Evolutionary conservation across 352 stramenopile species (phyloP).

Genomic region (Globisporangium emineosum): DNA sequence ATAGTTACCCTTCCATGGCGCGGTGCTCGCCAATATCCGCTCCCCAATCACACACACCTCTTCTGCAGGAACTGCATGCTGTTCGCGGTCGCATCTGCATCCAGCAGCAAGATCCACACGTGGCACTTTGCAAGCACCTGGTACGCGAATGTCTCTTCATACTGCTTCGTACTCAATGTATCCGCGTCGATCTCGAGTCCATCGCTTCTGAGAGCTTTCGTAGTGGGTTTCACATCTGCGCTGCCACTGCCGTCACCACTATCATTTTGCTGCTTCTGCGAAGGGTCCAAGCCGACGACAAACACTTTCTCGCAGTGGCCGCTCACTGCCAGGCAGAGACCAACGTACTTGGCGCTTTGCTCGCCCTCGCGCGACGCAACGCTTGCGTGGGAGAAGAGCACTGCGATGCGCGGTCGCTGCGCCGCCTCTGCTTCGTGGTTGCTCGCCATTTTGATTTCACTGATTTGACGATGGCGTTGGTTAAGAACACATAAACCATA

Average conservation of each 20-base stretch:
- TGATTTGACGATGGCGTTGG: neutral
- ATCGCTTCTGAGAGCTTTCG: constrained; percentile 41
- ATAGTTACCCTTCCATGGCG: neutral
- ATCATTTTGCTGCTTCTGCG: neutral
- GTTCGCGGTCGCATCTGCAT: constrained; percentile 35
- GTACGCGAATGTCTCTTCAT: constrained; percentile 41
- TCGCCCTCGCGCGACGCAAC: constrained; percentile 47
- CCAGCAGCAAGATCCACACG: constrained; percentile 61
- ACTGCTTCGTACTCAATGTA: constrained; percentile 22
- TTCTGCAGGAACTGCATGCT: constrained; percentile 48
- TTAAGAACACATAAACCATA: neutral
- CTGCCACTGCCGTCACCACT: too few species aligned
- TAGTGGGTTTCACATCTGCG: neutral
- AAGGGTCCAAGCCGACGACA: constrained; percentile 28
- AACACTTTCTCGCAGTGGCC: constrained; percentile 45
- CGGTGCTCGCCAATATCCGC: neutral
- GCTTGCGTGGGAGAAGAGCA: constrained; percentile 58
- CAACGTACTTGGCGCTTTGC: constrained; percentile 60
- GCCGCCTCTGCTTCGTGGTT: too few species aligned
- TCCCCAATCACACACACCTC: constrained; percentile 17
- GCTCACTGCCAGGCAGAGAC: constrained; percentile 47
- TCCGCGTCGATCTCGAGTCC: constrained; percentile 36
- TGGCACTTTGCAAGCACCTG: constrained; percentile 44
- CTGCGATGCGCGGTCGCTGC: constrained; percentile 34
- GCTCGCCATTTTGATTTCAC: neutral